Evolutionary conservation across 148 eudicot genomes (phyloP).

Genomic region (Persicaria maculosa): DNA sequence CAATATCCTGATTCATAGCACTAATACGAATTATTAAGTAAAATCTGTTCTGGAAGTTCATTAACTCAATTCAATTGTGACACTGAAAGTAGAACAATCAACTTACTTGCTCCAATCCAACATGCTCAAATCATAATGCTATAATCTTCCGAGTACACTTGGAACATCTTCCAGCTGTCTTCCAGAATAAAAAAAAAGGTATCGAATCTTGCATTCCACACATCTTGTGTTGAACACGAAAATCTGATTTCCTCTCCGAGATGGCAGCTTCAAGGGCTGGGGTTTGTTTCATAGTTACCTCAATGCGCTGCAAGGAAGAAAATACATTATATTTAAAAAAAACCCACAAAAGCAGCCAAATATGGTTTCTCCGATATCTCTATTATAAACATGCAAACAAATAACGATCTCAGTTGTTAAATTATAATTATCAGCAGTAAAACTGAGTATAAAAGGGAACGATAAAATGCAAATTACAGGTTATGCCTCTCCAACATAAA

Average conservation of each 20-base stretch:
- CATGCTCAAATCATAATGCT: not conserved
- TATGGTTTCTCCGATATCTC: too few relatives aligned
- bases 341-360: too few relatives aligned
- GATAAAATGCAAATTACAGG: too few relatives aligned
- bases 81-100: slow-evolving; percentile 1
- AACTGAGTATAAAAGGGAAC: too few relatives aligned
- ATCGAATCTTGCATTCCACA: not conserved
- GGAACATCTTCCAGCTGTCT: not conserved
- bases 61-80: too few relatives aligned
- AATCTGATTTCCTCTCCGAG: not conserved
- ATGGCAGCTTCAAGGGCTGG: not conserved
- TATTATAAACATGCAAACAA: too few relatives aligned
- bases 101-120: not conserved
- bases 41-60: slow-evolving; percentile 6
- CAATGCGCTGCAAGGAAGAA: not conserved
- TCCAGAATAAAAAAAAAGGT: not conserved
- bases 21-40: slow-evolving; percentile 5
- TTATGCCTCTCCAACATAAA: too few relatives aligned
- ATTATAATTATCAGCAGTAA: too few relatives aligned
- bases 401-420: too few relatives aligned
- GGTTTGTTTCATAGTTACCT: not conserved
- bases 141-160: not conserved
- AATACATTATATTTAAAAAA: not conserved
- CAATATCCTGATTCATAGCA: slow-evolving; percentile 2
- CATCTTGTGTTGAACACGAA: slow-evolving; percentile 1